Conservation (phyloP, 75 land plant species). For the Picea glauca region DNA sequence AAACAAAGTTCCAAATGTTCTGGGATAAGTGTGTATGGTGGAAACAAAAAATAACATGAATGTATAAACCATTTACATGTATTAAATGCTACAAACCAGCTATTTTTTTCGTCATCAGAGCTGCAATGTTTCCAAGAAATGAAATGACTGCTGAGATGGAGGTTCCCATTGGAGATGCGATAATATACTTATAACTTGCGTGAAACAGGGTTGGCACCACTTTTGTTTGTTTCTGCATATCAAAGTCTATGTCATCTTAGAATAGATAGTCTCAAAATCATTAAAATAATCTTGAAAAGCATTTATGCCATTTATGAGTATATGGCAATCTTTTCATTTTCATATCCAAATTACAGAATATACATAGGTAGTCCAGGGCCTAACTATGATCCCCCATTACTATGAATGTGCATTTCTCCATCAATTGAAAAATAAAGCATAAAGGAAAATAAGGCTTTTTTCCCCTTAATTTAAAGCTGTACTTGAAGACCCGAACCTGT, state of each 20-base stretch:
- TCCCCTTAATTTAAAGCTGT: not conserved
- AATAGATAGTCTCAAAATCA: not conserved
- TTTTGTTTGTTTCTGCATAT: conserved; percentile 35
- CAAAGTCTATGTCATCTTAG: conserved; percentile 8
- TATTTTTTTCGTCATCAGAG: conserved; percentile 17
- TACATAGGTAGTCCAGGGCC: not conserved
- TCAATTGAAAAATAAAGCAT: not conserved
- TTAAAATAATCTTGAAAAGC: not conserved
- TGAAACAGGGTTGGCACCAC: conserved; percentile 30
- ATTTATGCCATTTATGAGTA: not conserved
- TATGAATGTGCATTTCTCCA: not conserved
- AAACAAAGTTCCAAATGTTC: not conserved
- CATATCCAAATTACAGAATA: not conserved
- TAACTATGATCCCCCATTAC: not conserved
- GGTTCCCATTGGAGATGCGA: conserved; percentile 27
- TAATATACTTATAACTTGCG: conserved; percentile 26
- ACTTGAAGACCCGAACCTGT: not conserved
- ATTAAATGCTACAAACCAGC: conserved; percentile 25
- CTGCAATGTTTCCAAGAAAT: conserved; percentile 21
- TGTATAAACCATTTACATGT: not conserved
- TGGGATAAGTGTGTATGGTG: not conserved
- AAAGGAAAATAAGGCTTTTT: not conserved
- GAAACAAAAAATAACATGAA: not conserved
- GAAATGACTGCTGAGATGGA: conserved; percentile 26
- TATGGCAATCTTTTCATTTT: not conserved